phyloP scores from a whole-genome alignment of 176 grass and related monocot species.

The Ananas comosus region DNA sequence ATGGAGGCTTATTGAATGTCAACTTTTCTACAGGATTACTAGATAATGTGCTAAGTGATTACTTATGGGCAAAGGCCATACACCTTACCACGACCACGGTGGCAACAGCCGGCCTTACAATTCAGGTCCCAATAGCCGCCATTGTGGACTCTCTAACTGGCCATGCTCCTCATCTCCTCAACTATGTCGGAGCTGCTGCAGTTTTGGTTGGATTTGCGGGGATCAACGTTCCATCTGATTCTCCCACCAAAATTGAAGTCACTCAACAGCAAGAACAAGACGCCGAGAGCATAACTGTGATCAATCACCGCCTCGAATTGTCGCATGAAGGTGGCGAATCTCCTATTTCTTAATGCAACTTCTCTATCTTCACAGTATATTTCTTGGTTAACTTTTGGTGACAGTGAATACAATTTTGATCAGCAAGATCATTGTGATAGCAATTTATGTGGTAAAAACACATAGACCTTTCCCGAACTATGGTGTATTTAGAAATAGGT shows the following conservation, averaged over 20 bases:
- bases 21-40: slow-evolving; percentile 53
- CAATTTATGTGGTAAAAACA: no score
- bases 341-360: slow-evolving; percentile 10
- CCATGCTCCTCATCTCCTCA: slow-evolving; percentile 58
- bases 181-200: slow-evolving; percentile 65
- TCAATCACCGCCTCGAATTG: slow-evolving; percentile 29
- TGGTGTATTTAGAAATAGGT: no score
- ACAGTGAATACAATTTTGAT: not conserved
- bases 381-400: not conserved
- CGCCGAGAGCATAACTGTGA: slow-evolving; percentile 10
- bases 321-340: slow-evolving; percentile 14
- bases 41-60: slow-evolving; percentile 95
- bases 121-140: slow-evolving; percentile 92
- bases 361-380: not conserved
- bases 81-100: slow-evolving; percentile 93
- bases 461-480: no score
- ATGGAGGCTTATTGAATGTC: not conserved
- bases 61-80: slow-evolving; percentile 89
- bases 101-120: slow-evolving; percentile 79
- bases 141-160: slow-evolving; percentile 69
- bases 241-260: slow-evolving; percentile 1
- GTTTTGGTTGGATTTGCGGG: slow-evolving; percentile 83
- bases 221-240: slow-evolving; percentile 56
- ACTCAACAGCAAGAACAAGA: slow-evolving; percentile 9
- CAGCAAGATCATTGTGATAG: no score